Conservation (phyloP, 108 stramenopile species). For the Thalassiosira profunda region DNA sequence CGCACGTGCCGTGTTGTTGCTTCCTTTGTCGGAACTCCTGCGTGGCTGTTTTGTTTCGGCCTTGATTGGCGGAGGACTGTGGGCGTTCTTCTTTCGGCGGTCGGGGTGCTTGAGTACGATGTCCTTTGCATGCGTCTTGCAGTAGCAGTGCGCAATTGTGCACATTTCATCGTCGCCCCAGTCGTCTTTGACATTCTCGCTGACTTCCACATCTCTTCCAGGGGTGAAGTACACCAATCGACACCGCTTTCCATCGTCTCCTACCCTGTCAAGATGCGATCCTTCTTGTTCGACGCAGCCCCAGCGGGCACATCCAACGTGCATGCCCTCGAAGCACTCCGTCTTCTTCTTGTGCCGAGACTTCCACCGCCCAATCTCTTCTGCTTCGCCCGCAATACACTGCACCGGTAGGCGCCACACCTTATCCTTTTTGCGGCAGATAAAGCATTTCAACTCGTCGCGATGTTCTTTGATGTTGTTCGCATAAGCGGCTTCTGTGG, state of each 20-base stretch:
- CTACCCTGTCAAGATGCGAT: constrained; percentile 5
- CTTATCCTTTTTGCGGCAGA: constrained; percentile 20
- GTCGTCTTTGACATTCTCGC: too few species aligned
- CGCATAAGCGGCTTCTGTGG: too few species aligned
- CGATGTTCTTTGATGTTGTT: too few species aligned
- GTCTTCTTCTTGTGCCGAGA: constrained; percentile 17
- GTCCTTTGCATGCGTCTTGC: constrained; percentile 12
- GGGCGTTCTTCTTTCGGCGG: not conserved
- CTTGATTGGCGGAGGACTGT: too few species aligned
- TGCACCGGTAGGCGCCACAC: constrained; percentile 32
- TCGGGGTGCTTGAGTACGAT: not conserved
- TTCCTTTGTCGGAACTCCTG: too few species aligned
- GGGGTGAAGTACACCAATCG: constrained; percentile 32
- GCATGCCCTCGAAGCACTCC: constrained; percentile 19
- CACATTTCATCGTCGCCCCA: constrained; percentile 11
- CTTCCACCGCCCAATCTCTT: constrained; percentile 24
- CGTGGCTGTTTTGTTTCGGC: too few species aligned
- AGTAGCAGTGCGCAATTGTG: constrained; percentile 7
- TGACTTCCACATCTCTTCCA: too few species aligned
- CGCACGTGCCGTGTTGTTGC: too few species aligned
- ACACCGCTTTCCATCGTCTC: constrained; percentile 16
- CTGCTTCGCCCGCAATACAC: constrained; percentile 26
- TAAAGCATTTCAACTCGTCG: too few species aligned
- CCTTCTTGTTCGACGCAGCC: too few species aligned
- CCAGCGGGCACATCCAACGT: constrained; percentile 38